These are phyloP conservation scores for Fusarium euwallaceae DNA, from an alignment of 2,329 filamentous ascomycete species.

Conservation along the genomic window DNA sequence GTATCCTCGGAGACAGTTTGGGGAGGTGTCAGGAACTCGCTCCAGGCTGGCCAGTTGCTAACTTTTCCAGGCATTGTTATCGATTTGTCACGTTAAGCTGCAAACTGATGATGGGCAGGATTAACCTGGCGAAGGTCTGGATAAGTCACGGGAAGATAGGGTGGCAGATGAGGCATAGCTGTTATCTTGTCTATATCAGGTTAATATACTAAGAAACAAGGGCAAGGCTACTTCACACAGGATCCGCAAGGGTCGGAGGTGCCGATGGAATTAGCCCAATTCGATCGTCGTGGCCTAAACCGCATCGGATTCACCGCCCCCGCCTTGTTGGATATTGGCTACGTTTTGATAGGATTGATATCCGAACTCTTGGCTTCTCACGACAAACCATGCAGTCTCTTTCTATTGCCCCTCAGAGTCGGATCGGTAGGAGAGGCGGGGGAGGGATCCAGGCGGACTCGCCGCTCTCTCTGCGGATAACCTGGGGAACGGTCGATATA, in stretches of 20 bases:
- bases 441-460: not conserved
- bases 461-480: not conserved
- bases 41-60: slow-evolving; percentile 41
- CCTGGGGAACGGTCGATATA: not conserved
- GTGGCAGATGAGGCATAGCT: not conserved
- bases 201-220: not conserved
- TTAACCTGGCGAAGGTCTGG: not conserved
- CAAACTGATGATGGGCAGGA: not conserved
- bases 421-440: not conserved
- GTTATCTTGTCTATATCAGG: not conserved
- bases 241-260: not conserved
- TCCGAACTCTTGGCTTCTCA: not conserved
- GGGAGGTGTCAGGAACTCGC: slow-evolving; percentile 33
- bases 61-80: slow-evolving; percentile 46
- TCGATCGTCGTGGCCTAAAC: not conserved
- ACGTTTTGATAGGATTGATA: not conserved
- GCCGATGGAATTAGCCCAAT: not conserved
- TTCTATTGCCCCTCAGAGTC: not conserved
- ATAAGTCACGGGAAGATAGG: not conserved
- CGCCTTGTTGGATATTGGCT: not conserved
- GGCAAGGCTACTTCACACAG: not conserved
- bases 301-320: not conserved
- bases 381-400: not conserved
- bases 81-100: not conserved
- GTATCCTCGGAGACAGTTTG: slow-evolving; percentile 26